phyloP scores from a whole-genome alignment of 352 stramenopile genomes.

The Globisporangium lucens region DNA sequence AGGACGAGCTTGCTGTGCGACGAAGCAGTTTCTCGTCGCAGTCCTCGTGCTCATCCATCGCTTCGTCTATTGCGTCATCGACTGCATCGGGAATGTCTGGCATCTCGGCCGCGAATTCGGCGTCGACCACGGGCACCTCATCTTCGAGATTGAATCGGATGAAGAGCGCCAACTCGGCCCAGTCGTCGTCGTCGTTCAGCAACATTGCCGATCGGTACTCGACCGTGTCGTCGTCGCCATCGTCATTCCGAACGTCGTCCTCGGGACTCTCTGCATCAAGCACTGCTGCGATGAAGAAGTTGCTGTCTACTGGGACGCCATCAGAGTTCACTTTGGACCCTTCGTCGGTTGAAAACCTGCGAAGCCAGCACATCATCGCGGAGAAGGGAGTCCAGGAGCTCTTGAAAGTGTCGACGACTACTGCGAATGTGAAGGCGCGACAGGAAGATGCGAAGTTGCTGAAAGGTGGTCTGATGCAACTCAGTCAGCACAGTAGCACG shows the following conservation, averaged over 20 bases:
- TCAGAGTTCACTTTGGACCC: constrained; percentile 46
- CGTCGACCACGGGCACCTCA: constrained; percentile 13
- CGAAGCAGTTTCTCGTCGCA: constrained; percentile 49
- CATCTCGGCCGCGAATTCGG: constrained; percentile 14
- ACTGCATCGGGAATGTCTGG: constrained; percentile 15
- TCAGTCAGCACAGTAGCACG: constrained; percentile 39
- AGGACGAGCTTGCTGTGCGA: constrained; percentile 41
- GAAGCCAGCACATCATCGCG: constrained; percentile 60
- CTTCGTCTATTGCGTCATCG: constrained; percentile 18
- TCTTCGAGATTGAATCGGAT: constrained; percentile 6
- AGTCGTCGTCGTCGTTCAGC: constrained; percentile 16
- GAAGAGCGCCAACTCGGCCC: constrained; percentile 5
- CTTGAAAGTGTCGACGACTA: constrained; percentile 42
- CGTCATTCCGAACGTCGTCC: constrained; percentile 15
- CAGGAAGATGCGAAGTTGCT: constrained; percentile 57
- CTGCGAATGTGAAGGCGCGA: constrained; percentile 37
- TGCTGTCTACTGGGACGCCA: constrained; percentile 31
- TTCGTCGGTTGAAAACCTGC: constrained; percentile 48
- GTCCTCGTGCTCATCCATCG: constrained; percentile 44
- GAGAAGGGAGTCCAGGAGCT: constrained; percentile 62
- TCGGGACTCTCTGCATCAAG: constrained; percentile 26
- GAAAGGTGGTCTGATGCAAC: constrained; percentile 36
- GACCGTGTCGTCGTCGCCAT: constrained; percentile 24
- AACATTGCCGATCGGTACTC: constrained; percentile 20
- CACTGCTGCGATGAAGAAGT: constrained; percentile 32